Evolutionary conservation across 148 eudicot species (phyloP).

Genomic region (Heliosperma pusillum): DNA sequence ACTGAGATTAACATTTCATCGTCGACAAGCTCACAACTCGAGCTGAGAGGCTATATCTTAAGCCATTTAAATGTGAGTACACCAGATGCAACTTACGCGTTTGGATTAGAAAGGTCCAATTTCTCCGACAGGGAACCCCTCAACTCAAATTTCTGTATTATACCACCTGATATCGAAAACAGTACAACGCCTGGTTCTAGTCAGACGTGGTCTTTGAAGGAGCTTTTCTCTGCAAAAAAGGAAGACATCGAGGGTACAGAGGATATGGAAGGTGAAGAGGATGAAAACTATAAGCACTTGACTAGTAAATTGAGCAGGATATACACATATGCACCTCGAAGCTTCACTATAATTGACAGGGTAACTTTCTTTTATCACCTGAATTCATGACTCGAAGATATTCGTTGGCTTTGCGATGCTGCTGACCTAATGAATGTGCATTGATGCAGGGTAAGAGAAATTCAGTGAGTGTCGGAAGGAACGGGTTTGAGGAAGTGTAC

Average conservation of each 20-base stretch:
- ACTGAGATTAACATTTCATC: constrained; percentile 51
- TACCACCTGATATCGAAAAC: constrained; percentile 40
- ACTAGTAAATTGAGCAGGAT: constrained; percentile 61
- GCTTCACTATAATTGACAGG: constrained; percentile 70
- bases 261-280: constrained; percentile 60
- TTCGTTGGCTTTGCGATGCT: no score
- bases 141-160: constrained; percentile 43
- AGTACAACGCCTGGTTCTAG: constrained; percentile 17
- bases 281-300: constrained; percentile 65
- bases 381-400: not conserved
- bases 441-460: constrained; percentile 65
- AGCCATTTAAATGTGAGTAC: constrained; percentile 78
- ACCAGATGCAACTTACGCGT: constrained; percentile 87
- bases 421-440: not conserved
- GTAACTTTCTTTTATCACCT: constrained; percentile 28
- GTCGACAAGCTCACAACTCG: constrained; percentile 34
- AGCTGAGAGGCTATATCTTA: constrained; percentile 47
- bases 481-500: constrained; percentile 64
- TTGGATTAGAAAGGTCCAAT: constrained; percentile 70
- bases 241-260: constrained; percentile 19
- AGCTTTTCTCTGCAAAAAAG: constrained; percentile 29
- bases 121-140: constrained; percentile 50
- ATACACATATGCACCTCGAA: constrained; percentile 66
- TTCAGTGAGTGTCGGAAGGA: constrained; percentile 55
- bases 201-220: constrained; percentile 29